Conservation (phyloP, 2,329 filamentous ascomycete species). For the Penicillium frequentans region DNA sequence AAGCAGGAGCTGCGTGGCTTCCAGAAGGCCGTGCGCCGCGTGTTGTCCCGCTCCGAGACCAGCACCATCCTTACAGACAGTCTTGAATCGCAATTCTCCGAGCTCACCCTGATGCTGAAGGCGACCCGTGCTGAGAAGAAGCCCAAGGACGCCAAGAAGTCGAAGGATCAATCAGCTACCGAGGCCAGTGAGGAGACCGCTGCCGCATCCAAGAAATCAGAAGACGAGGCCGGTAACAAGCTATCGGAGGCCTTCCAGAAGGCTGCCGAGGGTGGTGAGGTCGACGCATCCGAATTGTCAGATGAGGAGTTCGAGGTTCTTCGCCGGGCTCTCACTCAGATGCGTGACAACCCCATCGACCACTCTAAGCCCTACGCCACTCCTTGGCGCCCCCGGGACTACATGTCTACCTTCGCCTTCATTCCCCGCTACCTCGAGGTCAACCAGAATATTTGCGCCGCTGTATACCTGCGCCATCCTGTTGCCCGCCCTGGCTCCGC, state of each 20-base stretch:
- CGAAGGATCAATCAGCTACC: constrained; percentile 17
- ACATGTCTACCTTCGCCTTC: constrained; percentile 90
- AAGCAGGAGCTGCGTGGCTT: constrained; percentile 77
- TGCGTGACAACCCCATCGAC: constrained; percentile 76
- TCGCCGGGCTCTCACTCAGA: constrained; percentile 59
- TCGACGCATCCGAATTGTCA: constrained; percentile 49
- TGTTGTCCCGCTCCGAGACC: constrained; percentile 57
- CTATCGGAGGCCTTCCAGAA: constrained; percentile 37
- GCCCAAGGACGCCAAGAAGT: constrained; percentile 13
- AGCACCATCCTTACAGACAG: constrained; percentile 46
- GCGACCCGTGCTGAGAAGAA: constrained; percentile 37
- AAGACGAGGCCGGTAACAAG: constrained; percentile 25
- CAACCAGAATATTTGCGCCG: constrained; percentile 94
- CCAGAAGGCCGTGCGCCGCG: constrained; percentile 62
- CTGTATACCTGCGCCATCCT: constrained; percentile 91
- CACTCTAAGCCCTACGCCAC: constrained; percentile 79
- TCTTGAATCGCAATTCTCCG: constrained; percentile 57
- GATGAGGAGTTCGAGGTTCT: constrained; percentile 49
- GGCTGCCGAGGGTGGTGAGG: constrained; percentile 29
- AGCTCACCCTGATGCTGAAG: constrained; percentile 51
- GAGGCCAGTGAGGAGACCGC: constrained; percentile 9
- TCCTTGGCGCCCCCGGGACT: constrained; percentile 83
- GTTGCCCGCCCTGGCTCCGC: constrained; percentile 78
- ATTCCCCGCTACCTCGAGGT: constrained; percentile 95
- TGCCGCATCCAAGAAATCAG: constrained; percentile 14